phyloP scores from a whole-genome alignment of 2,329 filamentous ascomycete species.

The Cercospora sp. region DNA sequence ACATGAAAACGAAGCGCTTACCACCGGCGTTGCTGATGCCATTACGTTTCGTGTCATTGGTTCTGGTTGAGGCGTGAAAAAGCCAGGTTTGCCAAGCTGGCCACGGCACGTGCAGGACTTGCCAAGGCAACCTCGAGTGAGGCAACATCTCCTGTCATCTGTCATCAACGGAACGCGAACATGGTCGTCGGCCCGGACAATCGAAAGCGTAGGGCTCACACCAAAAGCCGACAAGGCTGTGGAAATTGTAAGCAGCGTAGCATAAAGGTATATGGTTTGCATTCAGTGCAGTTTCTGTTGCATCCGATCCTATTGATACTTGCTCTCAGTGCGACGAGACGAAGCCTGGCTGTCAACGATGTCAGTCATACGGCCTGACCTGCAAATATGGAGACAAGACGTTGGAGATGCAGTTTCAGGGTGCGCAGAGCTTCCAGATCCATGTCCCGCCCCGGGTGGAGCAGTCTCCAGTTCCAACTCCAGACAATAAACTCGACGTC shows the following conservation, averaged over 20 bases:
- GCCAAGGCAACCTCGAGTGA: conserved; percentile 1
- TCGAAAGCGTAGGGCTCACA: conserved; percentile 42
- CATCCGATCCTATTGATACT: conserved; percentile 3
- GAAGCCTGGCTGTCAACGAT: conserved; percentile 53
- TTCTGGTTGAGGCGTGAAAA: neutral
- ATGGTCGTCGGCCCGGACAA: conserved; percentile 15
- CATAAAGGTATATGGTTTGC: conserved; percentile 47
- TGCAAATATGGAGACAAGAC: conserved; percentile 48
- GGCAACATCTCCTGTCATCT: neutral
- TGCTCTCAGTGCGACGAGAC: conserved; percentile 54
- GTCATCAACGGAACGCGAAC: conserved; percentile 1
- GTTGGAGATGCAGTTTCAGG: conserved; percentile 26
- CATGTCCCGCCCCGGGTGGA: conserved; percentile 2
- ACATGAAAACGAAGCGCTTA: conserved; percentile 9
- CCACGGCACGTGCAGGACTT: neutral
- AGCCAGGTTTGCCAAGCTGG: conserved; percentile 1
- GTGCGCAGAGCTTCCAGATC: conserved; percentile 28
- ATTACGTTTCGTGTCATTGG: conserved; percentile 12
- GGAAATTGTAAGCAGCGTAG: conserved; percentile 58
- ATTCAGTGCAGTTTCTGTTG: neutral
- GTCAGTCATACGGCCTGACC: conserved; percentile 48
- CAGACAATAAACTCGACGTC: conserved; percentile 8
- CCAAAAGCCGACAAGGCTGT: conserved; percentile 57
- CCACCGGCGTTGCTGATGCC: conserved; percentile 9
- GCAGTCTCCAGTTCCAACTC: conserved; percentile 4